A percentile compares a stretch with the other conserved stretches of the same genome.
phyloP scores from a whole-genome alignment of 2,329 filamentous ascomycete genomes.

The Canariomyces notabilis region DNA sequence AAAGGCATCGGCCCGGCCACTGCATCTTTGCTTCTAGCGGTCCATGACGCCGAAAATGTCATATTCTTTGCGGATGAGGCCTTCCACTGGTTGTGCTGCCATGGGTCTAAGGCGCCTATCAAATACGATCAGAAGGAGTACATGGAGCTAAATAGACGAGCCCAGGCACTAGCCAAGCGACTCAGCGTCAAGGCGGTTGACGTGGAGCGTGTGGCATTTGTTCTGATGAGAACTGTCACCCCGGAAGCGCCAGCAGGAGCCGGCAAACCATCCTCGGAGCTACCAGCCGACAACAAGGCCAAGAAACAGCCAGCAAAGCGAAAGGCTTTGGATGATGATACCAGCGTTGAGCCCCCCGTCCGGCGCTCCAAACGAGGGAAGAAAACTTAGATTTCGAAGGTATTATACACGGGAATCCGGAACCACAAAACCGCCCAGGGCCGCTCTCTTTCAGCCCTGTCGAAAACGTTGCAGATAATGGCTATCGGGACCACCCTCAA shows the following conservation, averaged over 20 bases:
- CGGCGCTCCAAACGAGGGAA: slow-evolving; percentile 25
- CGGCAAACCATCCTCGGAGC: slow-evolving; percentile 8
- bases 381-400: slow-evolving; percentile 16
- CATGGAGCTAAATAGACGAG: slow-evolving; percentile 43
- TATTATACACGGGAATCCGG: slow-evolving; percentile 14
- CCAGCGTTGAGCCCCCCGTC: slow-evolving; percentile 14
- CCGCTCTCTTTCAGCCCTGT: slow-evolving; percentile 23
- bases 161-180: slow-evolving; percentile 40
- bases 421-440: slow-evolving; percentile 12
- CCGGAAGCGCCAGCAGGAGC: slow-evolving; percentile 1
- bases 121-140: slow-evolving; percentile 72
- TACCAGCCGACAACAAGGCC: slow-evolving; percentile 9
- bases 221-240: slow-evolving; percentile 47
- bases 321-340: slow-evolving; percentile 16
- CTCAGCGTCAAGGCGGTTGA: slow-evolving; percentile 55
- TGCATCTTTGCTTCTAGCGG: slow-evolving; percentile 66
- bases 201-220: slow-evolving; percentile 66
- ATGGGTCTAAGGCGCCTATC: slow-evolving; percentile 47
- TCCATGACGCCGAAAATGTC: slow-evolving; percentile 52
- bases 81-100: slow-evolving; percentile 64
- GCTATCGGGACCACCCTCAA: background rate
- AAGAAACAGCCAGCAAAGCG: slow-evolving; percentile 18
- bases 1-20: slow-evolving; percentile 76
- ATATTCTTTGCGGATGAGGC: slow-evolving; percentile 80
- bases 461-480: slow-evolving; percentile 10